Conservation (phyloP, 2,329 filamentous ascomycete genomes). For the Penicillium aurantiogriseum region DNA sequence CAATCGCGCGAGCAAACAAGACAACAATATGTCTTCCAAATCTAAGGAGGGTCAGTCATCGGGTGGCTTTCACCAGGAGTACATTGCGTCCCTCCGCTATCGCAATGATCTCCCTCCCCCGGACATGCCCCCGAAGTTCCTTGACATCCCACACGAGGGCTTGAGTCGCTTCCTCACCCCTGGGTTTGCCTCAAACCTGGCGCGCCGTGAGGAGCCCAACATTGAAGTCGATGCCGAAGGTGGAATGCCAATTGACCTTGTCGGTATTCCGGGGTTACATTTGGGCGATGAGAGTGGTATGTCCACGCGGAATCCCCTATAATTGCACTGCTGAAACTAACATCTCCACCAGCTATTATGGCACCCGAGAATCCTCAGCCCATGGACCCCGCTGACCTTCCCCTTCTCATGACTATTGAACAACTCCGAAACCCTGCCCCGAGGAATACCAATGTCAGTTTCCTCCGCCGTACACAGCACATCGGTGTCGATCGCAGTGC, state of each 20-base stretch:
- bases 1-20: neutral
- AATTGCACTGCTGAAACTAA: constrained; percentile 10
- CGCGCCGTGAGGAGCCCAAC: constrained; percentile 87
- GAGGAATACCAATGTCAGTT: constrained; percentile 77
- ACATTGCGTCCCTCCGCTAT: constrained; percentile 93
- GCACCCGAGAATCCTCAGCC: constrained; percentile 68
- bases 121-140: constrained; percentile 89
- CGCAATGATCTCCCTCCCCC: constrained; percentile 94
- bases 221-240: constrained; percentile 97
- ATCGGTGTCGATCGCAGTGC: constrained; percentile 54
- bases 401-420: constrained; percentile 77
- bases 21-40: constrained; percentile 38
- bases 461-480: constrained; percentile 94
- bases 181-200: constrained; percentile 83
- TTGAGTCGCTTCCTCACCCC: constrained; percentile 87
- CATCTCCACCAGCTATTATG: constrained; percentile 66
- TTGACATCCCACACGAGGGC: constrained; percentile 93
- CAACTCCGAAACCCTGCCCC: constrained; percentile 81
- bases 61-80: constrained; percentile 76
- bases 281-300: constrained; percentile 91
- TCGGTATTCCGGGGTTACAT: constrained; percentile 92
- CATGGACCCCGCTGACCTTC: constrained; percentile 79
- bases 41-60: constrained; percentile 40
- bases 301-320: constrained; percentile 20
- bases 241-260: constrained; percentile 93